Evolutionary conservation across 805 yeast genomes (phyloP), one percentile per base, ranked within the genome.

Genomic region (Saturnispora zaruensis): DNA sequence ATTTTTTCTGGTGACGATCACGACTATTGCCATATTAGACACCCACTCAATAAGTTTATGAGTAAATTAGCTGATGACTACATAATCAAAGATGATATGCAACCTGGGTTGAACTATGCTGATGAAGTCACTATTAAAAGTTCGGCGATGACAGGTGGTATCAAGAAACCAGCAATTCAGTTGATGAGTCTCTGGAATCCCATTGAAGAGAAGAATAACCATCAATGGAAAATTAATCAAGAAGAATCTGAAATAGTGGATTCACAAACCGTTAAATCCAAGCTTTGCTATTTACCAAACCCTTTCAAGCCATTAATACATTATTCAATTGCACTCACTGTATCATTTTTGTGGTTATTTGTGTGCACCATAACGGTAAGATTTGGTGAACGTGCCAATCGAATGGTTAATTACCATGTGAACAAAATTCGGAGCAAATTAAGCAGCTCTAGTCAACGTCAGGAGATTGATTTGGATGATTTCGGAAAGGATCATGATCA

Each of bases 1-100:
- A 73, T 86, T 4, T 87, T 89, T 60, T 80, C 95, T 5, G 99
- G 99, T 1, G 99, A 93, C 64, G 99, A 93, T 64, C 99, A 93
- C 68, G 99, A 93, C 64, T 89, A 87, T 58, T 93, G 99, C 64
- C 87, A 84, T 55, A 75, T 84, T 18, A 67, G 67, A 13, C 97
- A 90, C 62, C 56, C 59, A 9, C 43, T 46, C 8, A 47, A 38
- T 18, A 49, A 50, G 26, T 24, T 8, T 14, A 53, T 9, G 61
- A 68, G 51, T 37, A 42, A 33, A 11, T 25, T 44, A 14, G 21
- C 18, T 5, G 41, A 43, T 21, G 56, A 55, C 40, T 51, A 51
- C 32, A 20, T 25, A n/a, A 46, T 45, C 38, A 20, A 38, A 6
- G 46, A 43, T 2, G 54, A 50, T 24, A 46, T 40, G 20, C 16